Percentiles rank a stretch among this genome's conserved stretches.
These are phyloP conservation scores for Lipomyces starkeyi DNA, from an alignment of 805 yeast genomes.

Conservation along the genomic window DNA sequence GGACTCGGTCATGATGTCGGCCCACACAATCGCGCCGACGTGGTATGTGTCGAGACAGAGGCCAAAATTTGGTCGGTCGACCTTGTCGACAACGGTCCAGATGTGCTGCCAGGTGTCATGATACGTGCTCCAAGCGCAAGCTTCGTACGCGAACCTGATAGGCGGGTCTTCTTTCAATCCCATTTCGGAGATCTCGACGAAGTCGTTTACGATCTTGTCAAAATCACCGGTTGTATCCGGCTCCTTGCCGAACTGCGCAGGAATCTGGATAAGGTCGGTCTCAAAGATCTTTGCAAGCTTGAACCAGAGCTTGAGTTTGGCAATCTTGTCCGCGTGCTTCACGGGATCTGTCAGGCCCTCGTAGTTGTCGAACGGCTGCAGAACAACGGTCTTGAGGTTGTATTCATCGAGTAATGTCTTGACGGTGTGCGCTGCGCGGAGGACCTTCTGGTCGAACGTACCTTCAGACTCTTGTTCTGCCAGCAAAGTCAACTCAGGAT, in stretches of 20 bases:
- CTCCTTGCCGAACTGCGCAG: conserved; percentile 14
- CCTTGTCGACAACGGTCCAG: conserved; percentile 38
- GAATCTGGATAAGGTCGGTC: conserved; percentile 29
- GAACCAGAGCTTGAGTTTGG: conserved; percentile 25
- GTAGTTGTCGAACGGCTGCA: conserved; percentile 19
- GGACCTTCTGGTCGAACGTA: neutral
- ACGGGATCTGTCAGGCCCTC: conserved; percentile 20
- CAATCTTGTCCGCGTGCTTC: conserved; percentile 12
- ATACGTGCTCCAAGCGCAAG: conserved; percentile 44
- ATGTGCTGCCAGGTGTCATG: conserved; percentile 37
- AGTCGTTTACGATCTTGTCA: conserved; percentile 22
- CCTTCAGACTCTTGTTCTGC: conserved; percentile 11
- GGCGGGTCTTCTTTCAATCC: conserved; percentile 23
- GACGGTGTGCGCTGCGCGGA: conserved; percentile 3
- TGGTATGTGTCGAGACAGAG: conserved; percentile 45
- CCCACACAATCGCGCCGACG: conserved; percentile 37
- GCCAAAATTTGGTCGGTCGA: conserved; percentile 43
- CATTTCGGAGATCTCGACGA: conserved; percentile 25
- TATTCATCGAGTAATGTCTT: conserved; percentile 7
- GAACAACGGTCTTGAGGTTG: conserved; percentile 7
- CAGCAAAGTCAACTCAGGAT: conserved; percentile 12
- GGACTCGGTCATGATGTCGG: conserved; percentile 19
- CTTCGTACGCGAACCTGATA: conserved; percentile 44
- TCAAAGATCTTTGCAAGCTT: conserved; percentile 21
- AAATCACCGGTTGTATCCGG: conserved; percentile 20